Evolutionary conservation across 23 red algal genomes (phyloP), one percentile per base, ranked within the genome.

Genomic region (Agarophyton chilense): DNA sequence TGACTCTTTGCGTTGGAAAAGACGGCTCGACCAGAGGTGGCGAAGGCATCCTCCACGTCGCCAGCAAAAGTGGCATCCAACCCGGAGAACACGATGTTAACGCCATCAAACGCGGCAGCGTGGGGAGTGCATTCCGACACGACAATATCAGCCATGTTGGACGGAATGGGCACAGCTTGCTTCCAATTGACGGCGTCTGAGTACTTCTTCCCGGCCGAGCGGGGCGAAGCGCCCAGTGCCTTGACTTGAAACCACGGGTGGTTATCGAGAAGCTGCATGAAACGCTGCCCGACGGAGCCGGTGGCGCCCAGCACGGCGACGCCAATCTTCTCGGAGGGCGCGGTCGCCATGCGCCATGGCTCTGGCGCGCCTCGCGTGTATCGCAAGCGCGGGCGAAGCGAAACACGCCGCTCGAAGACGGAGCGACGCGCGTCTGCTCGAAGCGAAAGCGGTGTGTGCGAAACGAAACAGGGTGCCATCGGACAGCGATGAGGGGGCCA

Each of bases 1-100:
- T 98, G 96, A 76, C 88, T 93, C 88, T 95, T 98, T 4, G 96
- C 96, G 44, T 98, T 98, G n/a, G 92, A 95, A 63, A 98, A 98
- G 18, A 98, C 96, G 3, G 96, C 96, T 49, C 79, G 83, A 33
- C 93, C 96, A 13, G 88, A 35, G 1, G 55, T 72, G 29, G 96
- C 96, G 82, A 98, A 98, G 52, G 50, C 78, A 18, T 94, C 92
- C 68, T 98, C 96, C 29, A 98, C 88, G 22, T 95, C 92, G 12
- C 93, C 93, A 14, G 96, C 96, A 36, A 93, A 76, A 25, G 70
- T 31, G 49, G 86, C 74, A 68, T 95, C 94, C 67, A 98, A 31
- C 13, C 96, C 96, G 2, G 88, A 93, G 86, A 98, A 98, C 17
- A 98, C 90, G 33, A 98, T 72, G 34, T 75, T 62, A 26, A 90